Conservation (phyloP, 257 asterid genomes). For the Solanum virginianum region DNA sequence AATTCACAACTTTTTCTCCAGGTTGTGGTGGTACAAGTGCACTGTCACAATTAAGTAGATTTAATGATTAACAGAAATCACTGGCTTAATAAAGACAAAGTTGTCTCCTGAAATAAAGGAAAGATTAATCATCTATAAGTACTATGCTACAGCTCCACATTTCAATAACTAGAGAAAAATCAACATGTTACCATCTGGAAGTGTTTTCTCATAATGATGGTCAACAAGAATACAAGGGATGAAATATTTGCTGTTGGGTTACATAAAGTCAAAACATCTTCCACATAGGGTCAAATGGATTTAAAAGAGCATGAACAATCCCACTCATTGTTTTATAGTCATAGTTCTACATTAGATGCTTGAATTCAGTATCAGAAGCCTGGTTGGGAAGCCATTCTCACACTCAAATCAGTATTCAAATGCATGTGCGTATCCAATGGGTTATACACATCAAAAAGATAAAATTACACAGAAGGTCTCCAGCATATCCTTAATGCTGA, state of each 20-base stretch:
- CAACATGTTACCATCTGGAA: neutral
- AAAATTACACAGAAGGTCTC: neutral
- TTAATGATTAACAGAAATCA: neutral
- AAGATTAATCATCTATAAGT: neutral
- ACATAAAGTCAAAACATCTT: neutral
- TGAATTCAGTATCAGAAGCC: neutral
- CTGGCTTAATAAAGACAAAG: neutral
- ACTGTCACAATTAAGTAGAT: constrained; percentile 31
- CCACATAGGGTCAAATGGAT: neutral
- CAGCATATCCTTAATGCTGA: too few relatives aligned
- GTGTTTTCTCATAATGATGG: neutral
- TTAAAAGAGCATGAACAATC: neutral
- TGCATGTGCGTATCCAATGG: neutral
- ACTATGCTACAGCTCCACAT: neutral
- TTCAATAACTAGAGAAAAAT: neutral
- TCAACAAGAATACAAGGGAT: neutral
- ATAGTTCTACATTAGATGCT: neutral
- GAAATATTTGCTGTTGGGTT: neutral
- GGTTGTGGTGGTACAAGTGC: constrained; percentile 82
- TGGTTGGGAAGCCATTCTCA: neutral
- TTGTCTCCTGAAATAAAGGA: neutral
- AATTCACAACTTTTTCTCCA: constrained; percentile 83
- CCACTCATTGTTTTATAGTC: neutral
- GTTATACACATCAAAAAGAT: neutral
- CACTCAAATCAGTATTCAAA: neutral